Evolutionary conservation across 495 filamentous ascomycete genomes (phyloP), one percentile per base, ranked within the genome.

Genomic region (Aspergillus nidulans): DNA sequence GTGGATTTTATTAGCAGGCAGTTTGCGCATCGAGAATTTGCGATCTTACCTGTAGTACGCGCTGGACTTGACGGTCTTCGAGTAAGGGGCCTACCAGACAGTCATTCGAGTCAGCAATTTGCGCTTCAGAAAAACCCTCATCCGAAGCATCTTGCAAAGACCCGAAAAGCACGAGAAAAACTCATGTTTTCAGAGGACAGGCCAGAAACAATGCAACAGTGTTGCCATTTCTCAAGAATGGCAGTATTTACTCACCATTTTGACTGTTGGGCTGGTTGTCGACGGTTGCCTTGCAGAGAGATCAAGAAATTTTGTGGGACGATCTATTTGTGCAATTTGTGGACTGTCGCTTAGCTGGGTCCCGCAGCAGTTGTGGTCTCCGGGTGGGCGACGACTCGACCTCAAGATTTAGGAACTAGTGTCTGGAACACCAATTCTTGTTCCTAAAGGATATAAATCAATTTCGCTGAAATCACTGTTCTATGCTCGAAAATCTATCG

Each of bases 71-170:
- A 94, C 83, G 65, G 81, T 74, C 86, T 98, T 98, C 82, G 88
- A 85, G 90, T 91, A 95, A 76, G 84, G 71, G 44, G 44, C 44
- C 94, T 98, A 73, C 66, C 71, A 56, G 72, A 71, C 59, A 65
- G 69, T 70, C 70, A 69, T 69, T 75, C 84, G 88, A 95, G 89
- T 96, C 91, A 95, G 91, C 90, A 96, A 95, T 95, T 95, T 82
- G 79, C 91, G 89, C 90, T 95, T 95, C 91, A 95, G 90, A 89
- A 62, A 69, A 64, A 65, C 72, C 65, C 60, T 25, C 69, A 63
- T 87, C 89, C 90, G 91, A 94, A 96, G 90, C 89, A 90, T 90
- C 87, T 94, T 96, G 91, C 91, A 84, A 77, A 73, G 89, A 95
- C 89, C 89, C 87, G 63, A 24, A 57, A 55, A 58, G 23, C 32